These are phyloP conservation scores for Moesziomyces sp. DNA, from an alignment of 1,284 basidiomycete genomes.

Conservation along the genomic window DNA sequence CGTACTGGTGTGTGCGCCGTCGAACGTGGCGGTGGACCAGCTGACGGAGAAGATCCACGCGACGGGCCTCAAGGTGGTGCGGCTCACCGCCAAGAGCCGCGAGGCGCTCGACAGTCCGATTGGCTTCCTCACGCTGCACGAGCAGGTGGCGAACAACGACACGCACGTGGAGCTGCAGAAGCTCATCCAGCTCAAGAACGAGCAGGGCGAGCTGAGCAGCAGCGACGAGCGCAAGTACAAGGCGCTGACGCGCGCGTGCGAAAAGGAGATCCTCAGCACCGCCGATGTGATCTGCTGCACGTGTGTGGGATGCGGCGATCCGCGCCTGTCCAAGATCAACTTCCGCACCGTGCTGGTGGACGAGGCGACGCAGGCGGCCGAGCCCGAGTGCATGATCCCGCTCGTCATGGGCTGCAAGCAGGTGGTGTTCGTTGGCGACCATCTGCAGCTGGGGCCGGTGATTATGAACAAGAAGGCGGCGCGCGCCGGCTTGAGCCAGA, in stretches of 20 bases:
- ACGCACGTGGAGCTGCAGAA: constrained; percentile 87
- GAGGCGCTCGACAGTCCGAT: constrained; percentile 96
- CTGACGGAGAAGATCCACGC: constrained; percentile 98
- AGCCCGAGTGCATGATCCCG: constrained; percentile 99
- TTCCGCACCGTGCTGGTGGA: constrained; percentile 98
- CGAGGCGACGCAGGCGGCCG: constrained; percentile 97
- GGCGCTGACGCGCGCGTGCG: constrained; percentile 89
- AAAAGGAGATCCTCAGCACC: constrained; percentile 93
- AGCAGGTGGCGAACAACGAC: constrained; percentile 91
- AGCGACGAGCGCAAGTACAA: constrained; percentile 98
- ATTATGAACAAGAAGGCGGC: constrained; percentile 99
- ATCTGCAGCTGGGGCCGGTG: constrained; percentile 95
- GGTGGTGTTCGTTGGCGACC: constrained; percentile 94
- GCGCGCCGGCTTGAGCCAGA: constrained; percentile 94
- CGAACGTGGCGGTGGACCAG: constrained; percentile 99
- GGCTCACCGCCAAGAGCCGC: constrained; percentile 95
- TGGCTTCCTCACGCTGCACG: constrained; percentile 91
- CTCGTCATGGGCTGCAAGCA: constrained; percentile 98
- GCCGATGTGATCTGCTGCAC: constrained; percentile 99
- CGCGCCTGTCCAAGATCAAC: constrained; percentile 92
- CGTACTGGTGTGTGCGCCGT: constrained; percentile 97
- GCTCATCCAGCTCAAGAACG: constrained; percentile 94
- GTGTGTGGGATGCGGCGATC: constrained; percentile 97
- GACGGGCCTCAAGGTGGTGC: constrained; percentile 96
- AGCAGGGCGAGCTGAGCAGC: constrained; percentile 94